Evolutionary conservation across 1,139 yeast species (phyloP).

Genomic region (Sugiyamaella pinicola): DNA sequence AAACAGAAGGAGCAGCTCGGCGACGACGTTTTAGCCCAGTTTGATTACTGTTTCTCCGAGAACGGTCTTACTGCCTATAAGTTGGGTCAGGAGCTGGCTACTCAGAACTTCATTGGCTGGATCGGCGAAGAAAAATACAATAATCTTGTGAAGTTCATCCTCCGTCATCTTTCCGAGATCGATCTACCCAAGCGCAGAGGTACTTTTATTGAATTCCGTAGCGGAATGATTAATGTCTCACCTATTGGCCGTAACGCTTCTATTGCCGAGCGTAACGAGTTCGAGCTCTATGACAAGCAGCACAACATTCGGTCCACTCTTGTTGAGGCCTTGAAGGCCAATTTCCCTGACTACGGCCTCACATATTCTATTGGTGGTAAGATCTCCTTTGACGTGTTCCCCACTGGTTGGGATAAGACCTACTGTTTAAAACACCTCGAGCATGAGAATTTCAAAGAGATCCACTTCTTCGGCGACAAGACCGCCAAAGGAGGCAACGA

Average conservation of each 20-base stretch:
- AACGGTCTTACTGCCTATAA: conserved; percentile 98
- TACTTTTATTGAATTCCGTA: conserved; percentile 97
- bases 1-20: conserved; percentile 98
- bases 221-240: conserved; percentile 97
- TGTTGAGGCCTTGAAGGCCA: conserved; percentile 79
- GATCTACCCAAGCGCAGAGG: conserved; percentile 88
- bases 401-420: conserved; percentile 99
- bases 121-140: conserved; percentile 94
- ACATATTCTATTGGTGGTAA: conserved; percentile 99
- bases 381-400: conserved; percentile 98
- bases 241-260: conserved; percentile 99
- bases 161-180: conserved; percentile 78
- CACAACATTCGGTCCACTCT: conserved; percentile 78
- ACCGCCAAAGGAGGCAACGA: conserved; percentile 98
- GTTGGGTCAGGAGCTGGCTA: conserved; percentile 80
- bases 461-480: conserved; percentile 99
- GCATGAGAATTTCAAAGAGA: conserved; percentile 76
- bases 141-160: conserved; percentile 79
- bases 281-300: conserved; percentile 76
- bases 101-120: conserved; percentile 94
- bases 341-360: conserved; percentile 79
- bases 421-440: conserved; percentile 93
- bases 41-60: conserved; percentile 96
- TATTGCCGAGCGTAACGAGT: conserved; percentile 88
- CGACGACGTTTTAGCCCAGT: conserved; percentile 63